These are phyloP conservation scores for Cercophora sp. DNA, from an alignment of 495 filamentous ascomycete genomes.

Conservation along the genomic window DNA sequence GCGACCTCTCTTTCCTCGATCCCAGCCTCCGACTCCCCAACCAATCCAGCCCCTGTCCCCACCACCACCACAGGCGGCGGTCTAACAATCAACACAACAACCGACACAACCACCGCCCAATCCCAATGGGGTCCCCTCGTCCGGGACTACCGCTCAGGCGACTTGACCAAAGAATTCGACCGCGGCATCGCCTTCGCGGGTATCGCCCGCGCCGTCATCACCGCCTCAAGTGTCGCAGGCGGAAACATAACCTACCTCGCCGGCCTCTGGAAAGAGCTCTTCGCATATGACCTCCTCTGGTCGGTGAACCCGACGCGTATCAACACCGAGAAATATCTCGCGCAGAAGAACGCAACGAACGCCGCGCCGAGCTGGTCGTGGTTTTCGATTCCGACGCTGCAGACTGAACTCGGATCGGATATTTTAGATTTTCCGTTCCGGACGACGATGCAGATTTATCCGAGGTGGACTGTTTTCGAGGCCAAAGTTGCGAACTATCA, in stretches of 20 bases:
- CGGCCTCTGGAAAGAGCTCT: constrained; percentile 18
- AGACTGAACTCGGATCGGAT: not conserved
- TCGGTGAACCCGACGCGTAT: not conserved
- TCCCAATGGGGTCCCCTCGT: constrained; percentile 7
- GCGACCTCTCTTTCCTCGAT: not conserved
- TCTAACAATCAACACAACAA: not conserved
- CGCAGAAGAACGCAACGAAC: too few relatives aligned
- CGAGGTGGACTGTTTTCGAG: not conserved
- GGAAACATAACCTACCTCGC: constrained; percentile 18
- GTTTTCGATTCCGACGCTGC: not conserved
- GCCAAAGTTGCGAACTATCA: not conserved
- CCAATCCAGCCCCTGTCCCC: not conserved
- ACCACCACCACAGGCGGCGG: not conserved
- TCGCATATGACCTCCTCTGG: constrained; percentile 11
- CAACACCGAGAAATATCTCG: too few relatives aligned
- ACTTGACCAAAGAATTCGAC: constrained; percentile 18
- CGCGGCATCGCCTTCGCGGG: constrained; percentile 22
- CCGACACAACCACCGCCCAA: not conserved
- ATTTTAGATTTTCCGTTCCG: constrained; percentile 5
- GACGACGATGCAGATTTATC: constrained; percentile 2
- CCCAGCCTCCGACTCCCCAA: too few relatives aligned
- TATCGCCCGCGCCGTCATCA: constrained; percentile 17
- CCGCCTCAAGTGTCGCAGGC: constrained; percentile 11
- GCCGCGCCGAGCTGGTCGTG: constrained; percentile 4
- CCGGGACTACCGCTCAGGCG: not conserved